Conservation (phyloP, 768 basidiomycete species). For the Gymnopilus dilepis region DNA sequence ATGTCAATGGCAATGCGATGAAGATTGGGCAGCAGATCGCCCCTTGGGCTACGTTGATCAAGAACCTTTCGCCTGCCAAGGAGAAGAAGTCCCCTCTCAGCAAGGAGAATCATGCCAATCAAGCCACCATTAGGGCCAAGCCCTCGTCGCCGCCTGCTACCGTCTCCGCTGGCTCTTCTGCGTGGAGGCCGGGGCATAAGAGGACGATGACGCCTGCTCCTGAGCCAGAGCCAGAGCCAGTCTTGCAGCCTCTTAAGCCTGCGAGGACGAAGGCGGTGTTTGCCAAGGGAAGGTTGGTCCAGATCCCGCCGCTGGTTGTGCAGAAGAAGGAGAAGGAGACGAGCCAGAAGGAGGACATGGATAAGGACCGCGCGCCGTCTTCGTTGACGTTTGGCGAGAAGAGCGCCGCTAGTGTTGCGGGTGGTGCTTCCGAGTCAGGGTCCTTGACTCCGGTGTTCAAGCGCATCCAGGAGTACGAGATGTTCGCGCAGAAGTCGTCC, state of each 20-base stretch:
- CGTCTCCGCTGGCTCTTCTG: background rate
- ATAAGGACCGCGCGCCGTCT: slow-evolving; percentile 41
- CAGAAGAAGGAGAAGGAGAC: slow-evolving; percentile 29
- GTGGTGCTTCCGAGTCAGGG: slow-evolving; percentile 25
- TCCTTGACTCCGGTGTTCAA: slow-evolving; percentile 42
- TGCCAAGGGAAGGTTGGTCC: slow-evolving; percentile 19
- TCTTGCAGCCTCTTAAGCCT: slow-evolving; percentile 64
- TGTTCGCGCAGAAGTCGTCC: background rate
- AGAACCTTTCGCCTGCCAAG: slow-evolving; percentile 35
- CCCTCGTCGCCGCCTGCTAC: slow-evolving; percentile 7
- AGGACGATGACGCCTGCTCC: slow-evolving; percentile 63
- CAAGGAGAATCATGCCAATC: slow-evolving; percentile 7
- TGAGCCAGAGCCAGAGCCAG: slow-evolving; percentile 58
- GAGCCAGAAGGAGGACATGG: background rate
- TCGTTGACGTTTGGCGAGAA: slow-evolving; percentile 38
- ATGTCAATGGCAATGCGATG: slow-evolving; percentile 14
- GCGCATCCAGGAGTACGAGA: slow-evolving; percentile 28
- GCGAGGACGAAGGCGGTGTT: slow-evolving; percentile 38
- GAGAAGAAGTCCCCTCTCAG: slow-evolving; percentile 16
- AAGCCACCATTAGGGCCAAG: background rate
- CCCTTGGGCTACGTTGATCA: slow-evolving; percentile 59
- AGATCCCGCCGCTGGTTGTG: slow-evolving; percentile 26
- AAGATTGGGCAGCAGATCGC: slow-evolving; percentile 62
- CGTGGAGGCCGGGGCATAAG: slow-evolving; percentile 50
- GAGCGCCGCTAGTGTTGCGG: too few species aligned